Conservation (phyloP, 2,329 filamentous ascomycete species). For the Neophaeococcomyces aloes region DNA sequence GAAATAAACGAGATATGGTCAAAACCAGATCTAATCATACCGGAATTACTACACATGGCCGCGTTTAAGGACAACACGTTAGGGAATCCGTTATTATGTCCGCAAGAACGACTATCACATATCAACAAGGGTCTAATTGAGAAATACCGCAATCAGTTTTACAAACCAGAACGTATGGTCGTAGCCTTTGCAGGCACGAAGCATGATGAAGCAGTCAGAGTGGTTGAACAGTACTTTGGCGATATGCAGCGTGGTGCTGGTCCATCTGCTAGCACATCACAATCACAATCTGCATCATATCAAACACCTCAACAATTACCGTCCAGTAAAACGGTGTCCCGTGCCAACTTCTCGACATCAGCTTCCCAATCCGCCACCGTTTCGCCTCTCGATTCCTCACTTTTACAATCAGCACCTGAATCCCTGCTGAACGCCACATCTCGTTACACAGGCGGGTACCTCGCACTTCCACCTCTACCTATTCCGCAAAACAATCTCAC, state of each 20-base stretch:
- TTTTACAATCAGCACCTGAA: slow-evolving; percentile 34
- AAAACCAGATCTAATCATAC: slow-evolving; percentile 90
- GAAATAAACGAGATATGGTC: slow-evolving; percentile 97
- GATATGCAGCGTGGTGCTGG: slow-evolving; percentile 60
- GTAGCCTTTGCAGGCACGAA: slow-evolving; percentile 89
- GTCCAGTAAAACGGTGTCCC: slow-evolving; percentile 26
- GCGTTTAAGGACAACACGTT: slow-evolving; percentile 94
- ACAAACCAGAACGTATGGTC: slow-evolving; percentile 80
- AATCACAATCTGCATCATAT: slow-evolving; percentile 26
- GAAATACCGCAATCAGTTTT: slow-evolving; percentile 73
- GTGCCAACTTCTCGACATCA: slow-evolving; percentile 61
- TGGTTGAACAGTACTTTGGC: slow-evolving; percentile 80
- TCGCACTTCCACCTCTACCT: slow-evolving; percentile 70
- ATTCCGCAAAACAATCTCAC: slow-evolving; percentile 66
- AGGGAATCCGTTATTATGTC: slow-evolving; percentile 85
- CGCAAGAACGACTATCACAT: slow-evolving; percentile 63
- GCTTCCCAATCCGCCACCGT: slow-evolving; percentile 53
- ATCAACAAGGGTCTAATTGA: slow-evolving; percentile 67
- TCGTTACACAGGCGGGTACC: slow-evolving; percentile 87
- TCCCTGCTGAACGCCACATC: slow-evolving; percentile 55
- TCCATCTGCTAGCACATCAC: slow-evolving; percentile 25
- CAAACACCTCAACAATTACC: slow-evolving; percentile 29
- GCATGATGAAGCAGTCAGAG: slow-evolving; percentile 64
- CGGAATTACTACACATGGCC: slow-evolving; percentile 88
- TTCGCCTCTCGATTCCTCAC: slow-evolving; percentile 40